Evolutionary conservation across 768 basidiomycete species (phyloP), one percentile per base, ranked within the genome.

Genomic region (Pleurotus ostreatus): DNA sequence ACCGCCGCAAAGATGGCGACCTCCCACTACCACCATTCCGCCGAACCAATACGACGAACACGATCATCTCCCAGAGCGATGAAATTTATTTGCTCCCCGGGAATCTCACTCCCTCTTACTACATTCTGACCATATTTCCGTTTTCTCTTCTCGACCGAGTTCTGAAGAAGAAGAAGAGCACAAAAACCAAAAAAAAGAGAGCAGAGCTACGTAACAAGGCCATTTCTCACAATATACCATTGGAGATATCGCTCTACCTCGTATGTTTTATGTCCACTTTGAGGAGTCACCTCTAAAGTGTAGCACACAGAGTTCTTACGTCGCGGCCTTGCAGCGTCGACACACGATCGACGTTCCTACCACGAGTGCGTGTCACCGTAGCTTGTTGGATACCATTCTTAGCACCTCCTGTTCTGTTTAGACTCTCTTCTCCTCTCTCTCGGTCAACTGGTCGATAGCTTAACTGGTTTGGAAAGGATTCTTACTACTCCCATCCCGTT

Each of bases 401-500:
- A 15, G 45, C 11, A 41, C 39, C 40, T 40, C 13, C 46, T 9
- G 30, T 41, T 8, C 39, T 44, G 52, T 57, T 12, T 58, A 86
- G 84, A 74, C 60, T 66, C 65, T 11, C 71, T 89, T 15, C 53
- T 84, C 0, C 64, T 58, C 2, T 65, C 83, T 3, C 65, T 88
- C 7, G 80, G 76, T 60, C 74, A 77, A 57, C 76, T 88, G 18
- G 81, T 84, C 3, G 85, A 88, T 55, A 78, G 81, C 25, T 70
- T 89, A 47, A 88, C 86, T 9, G 84, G 84, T 3, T 72, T 89
- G 1, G 88, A 90, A 62, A 74, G 88, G 41, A 87, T 89, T 59
- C 74, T 90, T 4, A 89, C 86, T 0, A 87, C 86, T 1, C 87
- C 88, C 2, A 87, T 90, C 45, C 88, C 87, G 8, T 89, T 86